A percentile compares a stretch with the other conserved stretches of the same genome.
Evolutionary conservation across 257 asterid species (phyloP).

Genomic region (Solanum rostratum): DNA sequence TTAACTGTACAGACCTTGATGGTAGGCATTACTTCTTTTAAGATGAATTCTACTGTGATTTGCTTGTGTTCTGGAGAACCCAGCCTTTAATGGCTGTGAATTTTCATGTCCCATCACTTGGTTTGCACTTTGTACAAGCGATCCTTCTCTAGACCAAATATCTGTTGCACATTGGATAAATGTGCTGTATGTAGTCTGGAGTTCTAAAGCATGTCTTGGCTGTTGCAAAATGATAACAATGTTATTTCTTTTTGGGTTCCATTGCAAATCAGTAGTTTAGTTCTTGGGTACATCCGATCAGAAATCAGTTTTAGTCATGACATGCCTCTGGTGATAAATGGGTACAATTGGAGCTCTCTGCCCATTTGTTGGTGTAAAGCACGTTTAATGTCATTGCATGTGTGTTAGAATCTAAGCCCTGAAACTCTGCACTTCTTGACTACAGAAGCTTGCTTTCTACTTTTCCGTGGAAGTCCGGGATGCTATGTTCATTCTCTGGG

Average conservation of each 20-base stretch:
- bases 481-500: background rate
- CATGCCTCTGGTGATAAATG: background rate
- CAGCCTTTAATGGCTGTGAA: background rate
- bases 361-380: background rate
- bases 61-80: background rate
- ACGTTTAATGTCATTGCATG: background rate
- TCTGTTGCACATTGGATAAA: background rate
- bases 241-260: background rate
- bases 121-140: background rate
- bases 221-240: background rate
- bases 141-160: background rate
- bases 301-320: background rate
- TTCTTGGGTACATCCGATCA: background rate
- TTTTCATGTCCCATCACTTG: background rate
- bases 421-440: background rate
- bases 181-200: background rate
- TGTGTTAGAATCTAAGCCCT: background rate
- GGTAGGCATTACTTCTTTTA: background rate
- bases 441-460: background rate
- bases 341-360: background rate
- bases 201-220: background rate
- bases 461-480: background rate
- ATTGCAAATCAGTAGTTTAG: background rate
- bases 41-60: background rate
- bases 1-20: background rate